phyloP scores from a whole-genome alignment of 1,139 yeast genomes.

The Blastobotrys capitulatus region DNA sequence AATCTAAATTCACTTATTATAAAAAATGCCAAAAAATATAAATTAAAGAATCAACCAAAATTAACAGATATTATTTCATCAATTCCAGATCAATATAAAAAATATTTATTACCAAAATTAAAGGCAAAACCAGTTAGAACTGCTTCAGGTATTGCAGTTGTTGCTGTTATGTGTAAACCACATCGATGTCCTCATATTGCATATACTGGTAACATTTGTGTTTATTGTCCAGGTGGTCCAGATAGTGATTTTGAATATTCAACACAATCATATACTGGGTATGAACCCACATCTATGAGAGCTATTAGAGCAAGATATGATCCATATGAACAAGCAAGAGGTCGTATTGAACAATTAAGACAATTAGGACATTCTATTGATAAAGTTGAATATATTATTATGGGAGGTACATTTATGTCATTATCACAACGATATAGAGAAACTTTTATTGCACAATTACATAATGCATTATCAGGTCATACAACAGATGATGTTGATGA shows the following conservation, averaged over 20 bases:
- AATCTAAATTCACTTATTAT: slow-evolving; percentile 88
- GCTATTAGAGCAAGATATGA: slow-evolving; percentile 97
- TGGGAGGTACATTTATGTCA: slow-evolving; percentile 99
- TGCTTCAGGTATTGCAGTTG: slow-evolving; percentile 96
- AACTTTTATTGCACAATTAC: slow-evolving; percentile 78
- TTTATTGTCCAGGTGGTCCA: slow-evolving; percentile 99
- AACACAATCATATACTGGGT: slow-evolving; percentile 97
- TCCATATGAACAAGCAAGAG: slow-evolving; percentile 98
- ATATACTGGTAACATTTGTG: slow-evolving; percentile 97
- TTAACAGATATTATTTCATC: slow-evolving; percentile 91
- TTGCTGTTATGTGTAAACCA: slow-evolving; percentile 99
- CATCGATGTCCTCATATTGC: slow-evolving; percentile 99
- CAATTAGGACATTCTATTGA: slow-evolving; percentile 96
- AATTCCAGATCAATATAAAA: slow-evolving; percentile 93
- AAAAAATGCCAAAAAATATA: slow-evolving; percentile 82
- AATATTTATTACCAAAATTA: slow-evolving; percentile 82
- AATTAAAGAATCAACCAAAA: slow-evolving; percentile 87
- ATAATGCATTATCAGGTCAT: slow-evolving; percentile 92
- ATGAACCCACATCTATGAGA: slow-evolving; percentile 98
- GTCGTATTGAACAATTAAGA: slow-evolving; percentile 91
- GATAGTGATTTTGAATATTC: slow-evolving; percentile 97
- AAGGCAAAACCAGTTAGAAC: slow-evolving; percentile 98
- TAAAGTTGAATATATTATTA: slow-evolving; percentile 92
- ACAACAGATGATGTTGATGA: slow-evolving; percentile 86
- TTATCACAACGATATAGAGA: slow-evolving; percentile 86